A percentile compares a stretch with the other conserved stretches of the same genome.
Conservation (phyloP, 176 grass and related monocot genomes). For the Triticum timopheevii region DNA sequence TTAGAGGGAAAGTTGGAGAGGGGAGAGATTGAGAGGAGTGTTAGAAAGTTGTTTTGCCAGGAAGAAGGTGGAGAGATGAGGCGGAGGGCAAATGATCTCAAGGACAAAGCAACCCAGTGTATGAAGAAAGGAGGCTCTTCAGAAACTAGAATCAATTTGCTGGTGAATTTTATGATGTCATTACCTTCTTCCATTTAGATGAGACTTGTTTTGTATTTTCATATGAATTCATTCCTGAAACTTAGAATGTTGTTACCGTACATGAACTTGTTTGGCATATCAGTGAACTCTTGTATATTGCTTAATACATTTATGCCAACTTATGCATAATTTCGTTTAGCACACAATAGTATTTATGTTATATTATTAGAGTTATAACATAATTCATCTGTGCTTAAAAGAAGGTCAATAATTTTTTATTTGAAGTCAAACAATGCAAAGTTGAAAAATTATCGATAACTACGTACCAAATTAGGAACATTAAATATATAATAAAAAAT, state of each 20-base stretch:
- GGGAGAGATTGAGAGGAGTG: not conserved
- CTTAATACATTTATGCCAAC: not conserved
- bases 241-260: not conserved
- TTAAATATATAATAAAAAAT: no score
- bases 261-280: not conserved
- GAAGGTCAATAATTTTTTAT: no score
- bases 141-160: not conserved
- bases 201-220: not conserved
- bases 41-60: not conserved
- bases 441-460: no score
- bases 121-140: constrained; percentile 17
- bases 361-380: no score
- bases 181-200: not conserved
- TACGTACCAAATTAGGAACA: no score
- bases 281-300: not conserved
- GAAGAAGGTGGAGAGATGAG: constrained; percentile 23
- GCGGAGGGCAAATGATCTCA: not conserved
- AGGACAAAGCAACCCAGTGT: not conserved
- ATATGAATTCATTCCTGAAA: not conserved
- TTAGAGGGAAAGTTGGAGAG: constrained; percentile 24
- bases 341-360: not conserved
- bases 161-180: constrained; percentile 16
- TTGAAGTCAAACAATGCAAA: no score
- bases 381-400: no score
- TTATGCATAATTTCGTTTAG: not conserved